Conservation (phyloP, 164 flowering plant species). For the Akebia trifoliata region DNA sequence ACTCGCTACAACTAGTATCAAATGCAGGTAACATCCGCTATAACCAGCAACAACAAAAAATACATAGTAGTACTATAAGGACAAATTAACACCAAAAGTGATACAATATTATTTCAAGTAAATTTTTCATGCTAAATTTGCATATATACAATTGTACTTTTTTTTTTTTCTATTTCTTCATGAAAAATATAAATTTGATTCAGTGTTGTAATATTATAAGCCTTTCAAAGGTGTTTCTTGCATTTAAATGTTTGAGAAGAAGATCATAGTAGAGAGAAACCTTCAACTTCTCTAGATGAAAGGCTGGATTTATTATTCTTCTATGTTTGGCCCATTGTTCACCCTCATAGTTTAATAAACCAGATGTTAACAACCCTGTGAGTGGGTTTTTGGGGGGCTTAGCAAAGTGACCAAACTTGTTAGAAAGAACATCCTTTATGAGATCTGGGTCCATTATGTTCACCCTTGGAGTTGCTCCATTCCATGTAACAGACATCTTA, state of each 20-base stretch:
- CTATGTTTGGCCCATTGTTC: constrained; percentile 26
- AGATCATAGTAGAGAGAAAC: constrained; percentile 3
- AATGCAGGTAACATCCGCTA: constrained; percentile 32
- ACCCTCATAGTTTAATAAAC: constrained; percentile 10
- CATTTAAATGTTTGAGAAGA: too few relatives aligned
- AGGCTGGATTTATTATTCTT: constrained; percentile 22
- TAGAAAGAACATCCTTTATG: constrained; percentile 2
- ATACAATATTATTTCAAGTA: too few relatives aligned
- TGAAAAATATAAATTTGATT: too few relatives aligned
- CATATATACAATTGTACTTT: too few relatives aligned
- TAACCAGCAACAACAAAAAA: neutral
- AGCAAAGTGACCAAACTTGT: neutral
- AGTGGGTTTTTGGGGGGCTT: neutral
- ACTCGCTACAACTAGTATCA: constrained; percentile 20
- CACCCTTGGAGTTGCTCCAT: constrained; percentile 7
- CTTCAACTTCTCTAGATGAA: constrained; percentile 27
- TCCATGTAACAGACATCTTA: neutral
- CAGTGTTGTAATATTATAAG: too few relatives aligned
- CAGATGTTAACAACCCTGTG: constrained; percentile 5
- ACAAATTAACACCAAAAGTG: neutral
- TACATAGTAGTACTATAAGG: neutral
- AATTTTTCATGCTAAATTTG: too few relatives aligned
- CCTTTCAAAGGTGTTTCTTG: too few relatives aligned
- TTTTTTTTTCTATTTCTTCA: too few relatives aligned
- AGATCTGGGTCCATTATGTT: constrained; percentile 6